Base-by-base conservation (phyloP, 176 grass and related monocot species). In the Oryza rufipogon region DNA sequence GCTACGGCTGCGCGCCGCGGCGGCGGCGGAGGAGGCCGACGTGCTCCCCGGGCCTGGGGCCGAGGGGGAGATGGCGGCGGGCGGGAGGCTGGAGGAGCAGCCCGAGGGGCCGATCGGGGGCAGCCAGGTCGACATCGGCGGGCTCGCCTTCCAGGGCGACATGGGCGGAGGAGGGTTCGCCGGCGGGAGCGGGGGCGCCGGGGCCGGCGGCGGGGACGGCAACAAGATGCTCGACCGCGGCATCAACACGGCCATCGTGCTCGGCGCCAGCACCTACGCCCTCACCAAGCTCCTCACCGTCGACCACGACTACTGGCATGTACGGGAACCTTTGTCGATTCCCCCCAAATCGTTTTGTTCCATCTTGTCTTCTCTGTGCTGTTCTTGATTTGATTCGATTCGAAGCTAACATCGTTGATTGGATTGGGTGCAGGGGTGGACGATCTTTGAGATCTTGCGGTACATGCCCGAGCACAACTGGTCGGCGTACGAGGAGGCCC, bases 261-360 rank as follows among this genome's bases (percentile, higher is more conserved):
- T 98, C 41, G 93, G 89, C 5, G 87, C 96, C 26, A 94, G 93
- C 75, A 98, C 96, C 63, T 98, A 90, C 76, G 91, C 91, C 41
- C 88, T 98, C 86, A 95, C 96, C 63, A 98, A 94, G 80, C 91
- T 98, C 73, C 93, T 94, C 60, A 98, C 93, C 54, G 89, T 98
- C 71, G 96, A 98, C 71, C 92, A 94, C 17, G 96, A 98, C 76
- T 98, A 98, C 70, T 98, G 96, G 96, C 96, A 98, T 83, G 96
- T 95, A 61, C 38, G 96, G 96, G 80, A 10, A 14, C 25, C 58
- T 78, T 78, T 45, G 38, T 8, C 49, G 2, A 2, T 42, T 42
- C 34, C 42, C 17, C 22, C 63, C 11, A 71, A 33, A 45, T 77
- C 63, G 16, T 33, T 33, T 39, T 8, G 6, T 12, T 26, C 16